Evolutionary conservation across 176 grass and related monocot species (phyloP).

Genomic region (Oryza coarctata): DNA sequence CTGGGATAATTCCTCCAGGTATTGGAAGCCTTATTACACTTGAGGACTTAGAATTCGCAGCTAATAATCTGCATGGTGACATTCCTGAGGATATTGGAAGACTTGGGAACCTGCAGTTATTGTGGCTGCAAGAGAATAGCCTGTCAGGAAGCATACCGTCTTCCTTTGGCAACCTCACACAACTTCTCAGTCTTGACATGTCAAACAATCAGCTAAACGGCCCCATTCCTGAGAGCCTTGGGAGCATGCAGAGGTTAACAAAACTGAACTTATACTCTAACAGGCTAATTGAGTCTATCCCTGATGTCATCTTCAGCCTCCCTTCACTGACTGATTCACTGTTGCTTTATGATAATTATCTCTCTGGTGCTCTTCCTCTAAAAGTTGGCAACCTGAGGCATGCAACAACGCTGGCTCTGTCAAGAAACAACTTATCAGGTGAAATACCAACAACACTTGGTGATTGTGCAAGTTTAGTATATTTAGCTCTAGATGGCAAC

Average conservation of each 20-base stretch:
- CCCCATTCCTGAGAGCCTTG: slow-evolving; percentile 37
- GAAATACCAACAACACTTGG: slow-evolving; percentile 26
- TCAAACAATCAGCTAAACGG: slow-evolving; percentile 22
- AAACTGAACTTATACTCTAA: slow-evolving; percentile 4
- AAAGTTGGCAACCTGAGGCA: slow-evolving; percentile 31
- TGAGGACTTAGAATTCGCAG: not conserved
- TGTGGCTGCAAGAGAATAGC: not conserved
- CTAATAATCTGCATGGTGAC: slow-evolving; percentile 21
- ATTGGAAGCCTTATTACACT: slow-evolving; percentile 30
- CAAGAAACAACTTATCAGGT: slow-evolving; percentile 34
- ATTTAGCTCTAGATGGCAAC: slow-evolving; percentile 23
- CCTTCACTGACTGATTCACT: not conserved
- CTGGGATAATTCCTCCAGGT: slow-evolving; percentile 19
- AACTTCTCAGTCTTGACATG: not conserved
- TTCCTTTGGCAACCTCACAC: slow-evolving; percentile 45
- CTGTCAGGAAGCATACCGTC: slow-evolving; percentile 35
- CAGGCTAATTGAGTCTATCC: slow-evolving; percentile 23
- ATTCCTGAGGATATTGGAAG: slow-evolving; percentile 37
- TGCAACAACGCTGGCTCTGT: slow-evolving; percentile 1
- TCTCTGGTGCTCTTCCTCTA: slow-evolving; percentile 20
- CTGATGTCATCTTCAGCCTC: slow-evolving; percentile 38
- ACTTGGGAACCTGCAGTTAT: not conserved
- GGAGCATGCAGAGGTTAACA: slow-evolving; percentile 1
- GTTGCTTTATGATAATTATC: slow-evolving; percentile 30
- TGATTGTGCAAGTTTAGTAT: slow-evolving; percentile 31